Base-by-base conservation (phyloP, 2,329 filamentous ascomycete genomes). In the Claviceps paspali region DNA sequence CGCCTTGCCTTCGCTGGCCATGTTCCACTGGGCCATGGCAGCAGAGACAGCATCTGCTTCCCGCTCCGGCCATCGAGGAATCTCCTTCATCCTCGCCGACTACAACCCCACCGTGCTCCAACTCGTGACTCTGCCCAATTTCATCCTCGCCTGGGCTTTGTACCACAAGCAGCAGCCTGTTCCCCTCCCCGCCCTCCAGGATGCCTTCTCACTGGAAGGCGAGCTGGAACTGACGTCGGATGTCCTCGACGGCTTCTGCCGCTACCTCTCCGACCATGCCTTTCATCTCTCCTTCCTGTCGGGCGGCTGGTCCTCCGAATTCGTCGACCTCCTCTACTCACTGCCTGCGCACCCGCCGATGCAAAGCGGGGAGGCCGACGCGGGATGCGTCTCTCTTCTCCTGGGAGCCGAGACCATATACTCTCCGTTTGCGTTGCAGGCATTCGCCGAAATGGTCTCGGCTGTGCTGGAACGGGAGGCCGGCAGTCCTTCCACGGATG, bases 371-470 rank as follows among this genome's bases (percentile, higher is more conserved):
- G 6, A 10, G 45, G 1, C 15, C 47, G 5, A 5, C 27, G n/a
- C 5, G 5, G 27, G 2, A n/a, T 21, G 30, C 19, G 35, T 39
- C 29, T 68, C 66, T 11, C 56, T 82, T 2, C 60, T 87, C 5
- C 60, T 91, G 2, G 83, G 78, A 1, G 80, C 82, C 1, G 83
- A 91, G 57, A 91, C 83, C 0, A 88, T 91, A 31, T 91, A 91
- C 57, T 84, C 78, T 2, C 82, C 81, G 0, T 75, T 76, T 40
- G 78, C 80, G 0, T 67, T 86, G 17, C 61, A 63, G 26, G 68
- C 74, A 0, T 91, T 88, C 51, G 73, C 77, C 1, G 71, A 79
- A 28, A 76, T 76, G 4, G 61, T 86, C 10, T 65, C 79, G 29
- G 60, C 60, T 4, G 59, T 83, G 12, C 59, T 86, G 31, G 52